Base-by-base conservation (phyloP, 129 eudicot genomes). In the Pittosporum tobira region DNA sequence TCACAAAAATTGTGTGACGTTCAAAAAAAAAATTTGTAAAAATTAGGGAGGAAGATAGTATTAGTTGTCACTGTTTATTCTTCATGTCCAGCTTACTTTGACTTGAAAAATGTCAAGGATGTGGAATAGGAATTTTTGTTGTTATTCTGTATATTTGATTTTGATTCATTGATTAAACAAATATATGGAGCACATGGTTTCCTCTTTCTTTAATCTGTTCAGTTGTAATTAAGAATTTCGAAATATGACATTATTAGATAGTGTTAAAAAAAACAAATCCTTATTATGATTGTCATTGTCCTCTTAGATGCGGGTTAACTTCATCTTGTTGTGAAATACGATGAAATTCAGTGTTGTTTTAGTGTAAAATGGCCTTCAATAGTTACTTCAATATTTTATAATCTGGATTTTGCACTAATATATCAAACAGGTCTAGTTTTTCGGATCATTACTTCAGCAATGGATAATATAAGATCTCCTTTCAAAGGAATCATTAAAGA, bases 401-500 rank as follows among this genome's bases (percentile, higher is more conserved):
- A 18, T 46, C 30, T 25, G 15, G n/a, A 6, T 59, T 60, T 12
- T 30, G 48, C 2, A 26, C 16, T 13, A 45, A 36, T 25, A 29
- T 34, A 6, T 30, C 44, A 56, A 21, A 51, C 42, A 4, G 24
- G 50, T 68, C 48, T 58, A 37, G 62, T 49, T 53, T 45, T 25
- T 67, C 40, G 14, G 34, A 29, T 71, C 58, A 59, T 66, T 57
- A 73, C 43, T 56, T 63, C 65, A 45, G 54, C 65, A 46, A 88
- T 88, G 97, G 77, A 79, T 44, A 54, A 50, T 51, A 56, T 76
- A 45, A 84, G 34, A 42, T 65, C 66, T 30, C 93, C 95, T 26
- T 82, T 80, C 58, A 73, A 79, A 58, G 97, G 97, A 74, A 71
- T 89, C 51, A 72, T 16, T 25, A 63, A 61, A 1, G 97, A 89